Percentiles rank a stretch among this genome's conserved stretches.
Evolutionary conservation across 1,284 basidiomycete species (phyloP).

Genomic region (Microbotryomycetes sp.): DNA sequence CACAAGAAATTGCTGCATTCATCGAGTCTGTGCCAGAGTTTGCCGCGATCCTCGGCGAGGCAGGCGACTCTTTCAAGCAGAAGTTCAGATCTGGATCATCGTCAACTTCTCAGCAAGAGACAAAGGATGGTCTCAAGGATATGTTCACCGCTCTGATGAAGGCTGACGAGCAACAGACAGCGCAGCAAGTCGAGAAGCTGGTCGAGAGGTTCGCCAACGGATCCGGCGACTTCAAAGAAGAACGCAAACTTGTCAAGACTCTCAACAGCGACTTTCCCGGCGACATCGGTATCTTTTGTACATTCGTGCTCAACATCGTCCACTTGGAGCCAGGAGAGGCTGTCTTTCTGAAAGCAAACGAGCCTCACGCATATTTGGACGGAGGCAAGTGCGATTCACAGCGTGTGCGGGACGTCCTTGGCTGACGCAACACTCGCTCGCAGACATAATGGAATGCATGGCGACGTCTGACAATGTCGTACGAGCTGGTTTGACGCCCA

Average conservation of each 20-base stretch:
- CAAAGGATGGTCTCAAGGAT: slow-evolving; percentile 53
- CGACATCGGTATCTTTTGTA: slow-evolving; percentile 92
- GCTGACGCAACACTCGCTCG: neutral
- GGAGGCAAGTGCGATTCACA: slow-evolving; percentile 56
- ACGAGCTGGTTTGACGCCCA: slow-evolving; percentile 94
- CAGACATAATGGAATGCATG: slow-evolving; percentile 97
- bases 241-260: slow-evolving; percentile 56
- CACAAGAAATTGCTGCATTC: slow-evolving; percentile 61
- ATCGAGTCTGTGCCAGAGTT: slow-evolving; percentile 73
- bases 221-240: slow-evolving; percentile 45
- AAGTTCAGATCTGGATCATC: slow-evolving; percentile 41
- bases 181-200: slow-evolving; percentile 55
- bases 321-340: slow-evolving; percentile 75
- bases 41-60: slow-evolving; percentile 58
- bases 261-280: slow-evolving; percentile 78
- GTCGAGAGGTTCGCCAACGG: slow-evolving; percentile 55
- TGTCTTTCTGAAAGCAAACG: slow-evolving; percentile 89
- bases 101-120: slow-evolving; percentile 49
- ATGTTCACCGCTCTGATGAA: slow-evolving; percentile 82
- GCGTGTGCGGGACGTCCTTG: neutral
- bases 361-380: slow-evolving; percentile 92
- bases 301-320: slow-evolving; percentile 84
- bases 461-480: slow-evolving; percentile 98
- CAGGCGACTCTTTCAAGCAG: slow-evolving; percentile 51
- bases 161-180: slow-evolving; percentile 53